Percentiles rank a stretch among this genome's conserved stretches.
These are phyloP conservation scores for Millerago galiae DNA, from an alignment of 805 yeast genomes.

Conservation along the genomic window DNA sequence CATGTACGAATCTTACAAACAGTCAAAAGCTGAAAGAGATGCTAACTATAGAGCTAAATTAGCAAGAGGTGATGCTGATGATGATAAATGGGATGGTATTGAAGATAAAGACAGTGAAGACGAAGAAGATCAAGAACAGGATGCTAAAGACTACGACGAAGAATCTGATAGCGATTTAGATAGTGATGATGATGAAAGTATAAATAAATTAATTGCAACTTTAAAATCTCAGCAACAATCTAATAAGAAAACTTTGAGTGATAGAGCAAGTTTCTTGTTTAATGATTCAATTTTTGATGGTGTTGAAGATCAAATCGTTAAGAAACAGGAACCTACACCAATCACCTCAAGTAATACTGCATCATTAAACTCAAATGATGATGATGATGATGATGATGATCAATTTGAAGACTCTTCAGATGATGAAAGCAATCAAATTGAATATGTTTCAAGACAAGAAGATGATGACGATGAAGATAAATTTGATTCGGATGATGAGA, in stretches of 20 bases:
- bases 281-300: constrained; percentile 48
- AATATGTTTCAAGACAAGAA: constrained; percentile 39
- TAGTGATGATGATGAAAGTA: constrained; percentile 69
- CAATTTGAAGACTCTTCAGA: constrained; percentile 11
- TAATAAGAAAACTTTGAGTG: constrained; percentile 27
- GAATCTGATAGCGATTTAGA: constrained; percentile 36
- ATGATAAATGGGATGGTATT: constrained; percentile 76
- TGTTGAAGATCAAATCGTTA: constrained; percentile 30
- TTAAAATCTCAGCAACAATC: constrained; percentile 36
- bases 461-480: constrained; percentile 37
- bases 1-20: constrained; percentile 72
- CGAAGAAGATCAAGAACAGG: constrained; percentile 22
- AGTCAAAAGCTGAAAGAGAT: constrained; percentile 58
- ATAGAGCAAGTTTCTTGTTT: constrained; percentile 40
- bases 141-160: constrained; percentile 35
- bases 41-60: constrained; percentile 63
- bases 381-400: background rate
- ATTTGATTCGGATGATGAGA: constrained; percentile 40
- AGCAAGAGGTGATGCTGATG: constrained; percentile 71
- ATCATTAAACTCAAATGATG: constrained; percentile 14
- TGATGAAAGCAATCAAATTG: constrained; percentile 29
- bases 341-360: constrained; percentile 13
- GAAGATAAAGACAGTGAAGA: constrained; percentile 38
- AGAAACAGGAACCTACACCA: constrained; percentile 8
- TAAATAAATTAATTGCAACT: constrained; percentile 51